Conservation (phyloP, 768 basidiomycete genomes). For the Phlegmacium glaucopus region DNA sequence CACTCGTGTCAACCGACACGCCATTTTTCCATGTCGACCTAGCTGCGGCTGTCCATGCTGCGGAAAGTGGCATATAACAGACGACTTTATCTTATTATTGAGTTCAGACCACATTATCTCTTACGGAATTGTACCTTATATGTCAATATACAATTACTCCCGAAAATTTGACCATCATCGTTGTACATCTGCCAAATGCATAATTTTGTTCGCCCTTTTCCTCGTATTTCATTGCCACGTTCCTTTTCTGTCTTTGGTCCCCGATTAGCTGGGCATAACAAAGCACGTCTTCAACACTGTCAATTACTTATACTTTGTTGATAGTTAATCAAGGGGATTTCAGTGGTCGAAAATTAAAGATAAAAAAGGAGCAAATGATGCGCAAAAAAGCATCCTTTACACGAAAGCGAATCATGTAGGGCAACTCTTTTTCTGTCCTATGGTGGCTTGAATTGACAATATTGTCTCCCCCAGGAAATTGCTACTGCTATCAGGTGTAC, state of each 20-base stretch:
- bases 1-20: slow-evolving; percentile 51
- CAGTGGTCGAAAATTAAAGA: slow-evolving; percentile 81
- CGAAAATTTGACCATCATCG: too few species aligned
- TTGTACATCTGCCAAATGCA: too few species aligned
- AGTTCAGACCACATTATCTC: neutral
- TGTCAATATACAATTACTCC: neutral
- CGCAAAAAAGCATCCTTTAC: slow-evolving; percentile 55
- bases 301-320: neutral
- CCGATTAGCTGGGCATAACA: slow-evolving; percentile 37
- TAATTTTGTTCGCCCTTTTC: neutral
- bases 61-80: slow-evolving; percentile 44
- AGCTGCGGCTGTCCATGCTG: slow-evolving; percentile 63
- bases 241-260: slow-evolving; percentile 15
- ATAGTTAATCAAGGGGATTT: neutral
- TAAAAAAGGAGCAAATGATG: slow-evolving; percentile 63
- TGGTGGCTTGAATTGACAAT: neutral
- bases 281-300: slow-evolving; percentile 23
- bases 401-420: slow-evolving; percentile 54
- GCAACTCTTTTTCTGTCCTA: neutral
- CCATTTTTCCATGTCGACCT: slow-evolving; percentile 95
- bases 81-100: neutral
- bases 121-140: neutral
- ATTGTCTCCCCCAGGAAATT: slow-evolving; percentile 46
- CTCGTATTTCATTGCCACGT: neutral
- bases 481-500: slow-evolving; percentile 56